phyloP scores from a whole-genome alignment of 1,284 basidiomycete genomes.

The Pascua sp. region DNA sequence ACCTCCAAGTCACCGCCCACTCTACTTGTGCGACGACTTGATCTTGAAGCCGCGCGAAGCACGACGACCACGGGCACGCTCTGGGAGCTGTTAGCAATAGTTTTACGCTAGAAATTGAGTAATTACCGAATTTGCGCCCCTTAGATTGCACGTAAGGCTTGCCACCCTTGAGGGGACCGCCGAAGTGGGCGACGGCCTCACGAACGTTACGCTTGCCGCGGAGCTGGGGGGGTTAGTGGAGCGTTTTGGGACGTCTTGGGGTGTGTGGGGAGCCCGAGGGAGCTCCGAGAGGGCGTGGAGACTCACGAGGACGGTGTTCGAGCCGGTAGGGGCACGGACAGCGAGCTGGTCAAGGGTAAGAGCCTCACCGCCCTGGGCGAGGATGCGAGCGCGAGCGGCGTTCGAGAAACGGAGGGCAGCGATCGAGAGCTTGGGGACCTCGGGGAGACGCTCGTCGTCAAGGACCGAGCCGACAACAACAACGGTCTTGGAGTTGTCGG shows the following conservation, averaged over 20 bases:
- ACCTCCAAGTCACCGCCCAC: background rate
- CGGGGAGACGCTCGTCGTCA: constrained; percentile 86
- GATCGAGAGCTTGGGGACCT: constrained; percentile 86
- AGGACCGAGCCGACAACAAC: constrained; percentile 91
- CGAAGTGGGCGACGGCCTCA: constrained; percentile 95
- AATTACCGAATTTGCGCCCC: constrained; percentile 71
- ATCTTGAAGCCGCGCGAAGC: constrained; percentile 50
- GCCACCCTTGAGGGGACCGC: constrained; percentile 52
- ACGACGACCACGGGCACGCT: constrained; percentile 77
- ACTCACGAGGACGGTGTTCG: constrained; percentile 76
- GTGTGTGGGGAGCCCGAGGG: background rate
- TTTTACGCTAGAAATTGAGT: too few species aligned
- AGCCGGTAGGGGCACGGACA: constrained; percentile 84
- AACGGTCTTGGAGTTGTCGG: constrained; percentile 72
- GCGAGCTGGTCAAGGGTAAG: constrained; percentile 97
- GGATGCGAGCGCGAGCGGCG: constrained; percentile 87
- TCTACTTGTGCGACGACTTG: constrained; percentile 49
- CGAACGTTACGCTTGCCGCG: constrained; percentile 83
- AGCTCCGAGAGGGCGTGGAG: background rate
- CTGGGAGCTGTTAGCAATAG: constrained; percentile 14
- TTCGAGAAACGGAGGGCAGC: constrained; percentile 95
- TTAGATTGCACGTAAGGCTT: constrained; percentile 72
- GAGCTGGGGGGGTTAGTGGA: constrained; percentile 12
- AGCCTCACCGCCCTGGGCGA: constrained; percentile 90
- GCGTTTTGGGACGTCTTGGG: background rate